These are phyloP conservation scores for Strobilomyces confusus DNA, from an alignment of 768 basidiomycete species.

Conservation along the genomic window DNA sequence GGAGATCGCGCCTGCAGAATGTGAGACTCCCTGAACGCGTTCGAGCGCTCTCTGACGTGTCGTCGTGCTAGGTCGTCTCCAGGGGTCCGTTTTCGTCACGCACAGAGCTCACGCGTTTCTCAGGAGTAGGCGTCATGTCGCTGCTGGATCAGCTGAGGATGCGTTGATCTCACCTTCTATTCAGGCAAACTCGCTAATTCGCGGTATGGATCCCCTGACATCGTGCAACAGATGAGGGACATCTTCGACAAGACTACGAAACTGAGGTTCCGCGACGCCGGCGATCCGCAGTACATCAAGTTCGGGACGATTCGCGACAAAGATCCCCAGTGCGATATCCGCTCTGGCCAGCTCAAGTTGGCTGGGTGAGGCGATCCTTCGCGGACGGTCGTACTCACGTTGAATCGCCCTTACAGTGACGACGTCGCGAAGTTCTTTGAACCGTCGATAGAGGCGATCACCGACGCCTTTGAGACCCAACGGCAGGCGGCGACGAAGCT, in stretches of 20 bases:
- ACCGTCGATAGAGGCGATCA: slow-evolving; percentile 36
- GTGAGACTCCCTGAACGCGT: no score
- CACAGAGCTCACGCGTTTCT: no score
- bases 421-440: slow-evolving; percentile 41
- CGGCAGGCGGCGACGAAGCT: slow-evolving; percentile 12
- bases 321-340: slow-evolving; percentile 33
- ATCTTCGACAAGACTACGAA: slow-evolving; percentile 25
- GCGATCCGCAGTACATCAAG: slow-evolving; percentile 34
- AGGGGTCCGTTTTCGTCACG: no score
- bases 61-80: no score
- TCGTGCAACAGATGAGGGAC: no score
- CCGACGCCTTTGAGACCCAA: slow-evolving; percentile 32
- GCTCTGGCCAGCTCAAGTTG: slow-evolving; percentile 35
- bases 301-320: slow-evolving; percentile 37
- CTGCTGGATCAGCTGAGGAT: no score
- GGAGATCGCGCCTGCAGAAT: no score
- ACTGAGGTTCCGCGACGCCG: slow-evolving; percentile 35
- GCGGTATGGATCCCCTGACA: slow-evolving; percentile 19
- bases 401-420: slow-evolving; percentile 16
- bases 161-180: background rate
- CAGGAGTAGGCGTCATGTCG: no score
- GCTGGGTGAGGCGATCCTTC: slow-evolving; percentile 28
- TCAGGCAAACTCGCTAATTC: slow-evolving; percentile 33
- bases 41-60: no score
- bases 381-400: background rate